A percentile compares a stretch with the other conserved stretches of the same genome.
phyloP scores from a whole-genome alignment of 352 stramenopile genomes.

The Phytopythium boreale region DNA sequence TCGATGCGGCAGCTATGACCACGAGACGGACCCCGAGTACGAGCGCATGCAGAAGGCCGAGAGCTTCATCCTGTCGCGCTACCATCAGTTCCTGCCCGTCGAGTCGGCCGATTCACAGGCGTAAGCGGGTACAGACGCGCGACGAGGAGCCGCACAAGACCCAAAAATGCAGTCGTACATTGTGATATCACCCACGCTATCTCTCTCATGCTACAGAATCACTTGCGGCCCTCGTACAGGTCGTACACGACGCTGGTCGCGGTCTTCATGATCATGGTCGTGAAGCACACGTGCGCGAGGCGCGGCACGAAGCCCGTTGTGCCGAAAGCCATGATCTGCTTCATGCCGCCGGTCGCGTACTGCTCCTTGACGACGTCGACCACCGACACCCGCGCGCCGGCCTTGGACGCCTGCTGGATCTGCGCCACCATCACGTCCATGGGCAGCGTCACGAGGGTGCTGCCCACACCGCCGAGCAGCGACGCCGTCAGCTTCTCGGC shows the following conservation, averaged over 20 bases:
- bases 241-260: constrained; percentile 84
- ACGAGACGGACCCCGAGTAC: constrained; percentile 75
- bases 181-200: background rate
- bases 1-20: constrained; percentile 54
- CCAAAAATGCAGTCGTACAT: background rate
- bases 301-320: constrained; percentile 80
- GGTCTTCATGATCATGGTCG: constrained; percentile 92
- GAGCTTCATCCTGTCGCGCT: constrained; percentile 54
- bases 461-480: constrained; percentile 80
- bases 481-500: constrained; percentile 78
- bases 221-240: constrained; percentile 43
- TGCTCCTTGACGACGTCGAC: constrained; percentile 72
- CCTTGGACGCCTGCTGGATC: constrained; percentile 91
- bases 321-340: constrained; percentile 75
- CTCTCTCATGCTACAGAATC: background rate
- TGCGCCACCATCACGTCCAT: constrained; percentile 93
- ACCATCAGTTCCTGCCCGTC: constrained; percentile 43
- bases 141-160: background rate
- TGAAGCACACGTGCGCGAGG: constrained; percentile 78
- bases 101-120: background rate
- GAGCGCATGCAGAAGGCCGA: constrained; percentile 76
- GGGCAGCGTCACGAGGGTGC: constrained; percentile 82
- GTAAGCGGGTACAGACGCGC: background rate
- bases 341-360: constrained; percentile 72
- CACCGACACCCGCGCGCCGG: constrained; percentile 75